phyloP scores from a whole-genome alignment of 306 rosid species.

The Casuarina equisetifolia region DNA sequence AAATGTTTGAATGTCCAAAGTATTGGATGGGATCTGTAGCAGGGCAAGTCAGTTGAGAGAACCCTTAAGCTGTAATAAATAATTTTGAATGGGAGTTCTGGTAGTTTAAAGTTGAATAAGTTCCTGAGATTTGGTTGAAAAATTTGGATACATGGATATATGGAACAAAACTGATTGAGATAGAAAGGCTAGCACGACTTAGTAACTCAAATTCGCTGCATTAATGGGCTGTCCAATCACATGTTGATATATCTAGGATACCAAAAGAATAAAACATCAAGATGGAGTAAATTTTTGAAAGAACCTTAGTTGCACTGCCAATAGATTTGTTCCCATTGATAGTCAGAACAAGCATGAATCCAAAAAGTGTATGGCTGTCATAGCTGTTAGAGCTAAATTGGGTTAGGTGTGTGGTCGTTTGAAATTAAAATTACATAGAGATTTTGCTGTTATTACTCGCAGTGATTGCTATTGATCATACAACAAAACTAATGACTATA shows the following conservation, averaged over 20 bases:
- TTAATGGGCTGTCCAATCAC: neutral
- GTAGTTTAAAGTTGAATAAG: neutral
- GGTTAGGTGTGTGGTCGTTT: neutral
- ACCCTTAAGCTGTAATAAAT: neutral
- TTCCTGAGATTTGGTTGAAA: neutral
- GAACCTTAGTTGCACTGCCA: neutral
- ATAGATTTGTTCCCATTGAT: neutral
- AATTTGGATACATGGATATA: neutral
- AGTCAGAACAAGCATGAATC: neutral
- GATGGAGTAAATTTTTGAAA: neutral
- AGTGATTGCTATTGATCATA: neutral
- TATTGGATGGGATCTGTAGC: neutral
- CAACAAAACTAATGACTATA: neutral
- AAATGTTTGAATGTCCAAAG: neutral
- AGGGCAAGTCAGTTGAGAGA: neutral
- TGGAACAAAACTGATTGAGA: neutral
- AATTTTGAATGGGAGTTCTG: neutral
- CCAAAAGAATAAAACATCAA: neutral
- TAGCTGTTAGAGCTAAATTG: neutral
- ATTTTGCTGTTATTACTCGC: neutral
- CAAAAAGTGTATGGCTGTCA: neutral
- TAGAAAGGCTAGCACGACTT: neutral
- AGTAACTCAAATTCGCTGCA: neutral
- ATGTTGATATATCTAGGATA: no score
- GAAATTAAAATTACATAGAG: neutral